phyloP scores from a whole-genome alignment of 805 yeast species.

The Ogataea thermomethanolica region DNA sequence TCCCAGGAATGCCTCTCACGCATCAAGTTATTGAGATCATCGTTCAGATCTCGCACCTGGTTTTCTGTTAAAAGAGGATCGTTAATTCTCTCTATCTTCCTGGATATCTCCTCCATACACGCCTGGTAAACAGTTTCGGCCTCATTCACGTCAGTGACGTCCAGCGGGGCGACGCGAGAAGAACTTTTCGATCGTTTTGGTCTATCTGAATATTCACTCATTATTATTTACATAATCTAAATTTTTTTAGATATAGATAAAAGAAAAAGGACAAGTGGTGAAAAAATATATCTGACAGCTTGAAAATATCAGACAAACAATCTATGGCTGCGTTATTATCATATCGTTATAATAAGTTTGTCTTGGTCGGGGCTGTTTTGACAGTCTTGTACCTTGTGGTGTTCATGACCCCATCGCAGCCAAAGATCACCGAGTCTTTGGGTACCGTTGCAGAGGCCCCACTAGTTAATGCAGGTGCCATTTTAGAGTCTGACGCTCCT shows the following conservation, averaged over 20 bases:
- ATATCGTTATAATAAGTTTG: slow-evolving; percentile 49
- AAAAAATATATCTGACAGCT: not conserved
- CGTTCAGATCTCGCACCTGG: slow-evolving; percentile 72
- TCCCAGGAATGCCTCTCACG: slow-evolving; percentile 79
- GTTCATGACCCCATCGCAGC: slow-evolving; percentile 36
- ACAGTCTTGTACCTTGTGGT: slow-evolving; percentile 48
- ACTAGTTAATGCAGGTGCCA: slow-evolving; percentile 5
- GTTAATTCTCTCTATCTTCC: slow-evolving; percentile 57
- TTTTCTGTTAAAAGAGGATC: slow-evolving; percentile 55
- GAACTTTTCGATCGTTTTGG: no score
- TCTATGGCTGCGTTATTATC: slow-evolving; percentile 28
- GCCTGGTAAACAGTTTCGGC: slow-evolving; percentile 70
- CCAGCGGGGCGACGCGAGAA: no score
- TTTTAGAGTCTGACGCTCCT: slow-evolving; percentile 11
- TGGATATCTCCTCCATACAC: slow-evolving; percentile 60
- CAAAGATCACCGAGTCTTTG: slow-evolving; percentile 13
- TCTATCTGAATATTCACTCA: no score
- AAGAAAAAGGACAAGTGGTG: slow-evolving; percentile 1
- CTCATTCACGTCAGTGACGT: slow-evolving; percentile 39
- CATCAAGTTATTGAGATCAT: slow-evolving; percentile 61
- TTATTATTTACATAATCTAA: slow-evolving; percentile 59
- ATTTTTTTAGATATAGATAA: slow-evolving; percentile 24
- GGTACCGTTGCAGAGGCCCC: slow-evolving; percentile 5
- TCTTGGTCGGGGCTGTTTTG: slow-evolving; percentile 42
- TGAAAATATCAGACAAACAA: no score